A percentile compares a stretch with the other conserved stretches of the same genome.
These are phyloP conservation scores for Amphicarpaea edgeworthii DNA, from an alignment of 306 rosid species.

Conservation along the genomic window DNA sequence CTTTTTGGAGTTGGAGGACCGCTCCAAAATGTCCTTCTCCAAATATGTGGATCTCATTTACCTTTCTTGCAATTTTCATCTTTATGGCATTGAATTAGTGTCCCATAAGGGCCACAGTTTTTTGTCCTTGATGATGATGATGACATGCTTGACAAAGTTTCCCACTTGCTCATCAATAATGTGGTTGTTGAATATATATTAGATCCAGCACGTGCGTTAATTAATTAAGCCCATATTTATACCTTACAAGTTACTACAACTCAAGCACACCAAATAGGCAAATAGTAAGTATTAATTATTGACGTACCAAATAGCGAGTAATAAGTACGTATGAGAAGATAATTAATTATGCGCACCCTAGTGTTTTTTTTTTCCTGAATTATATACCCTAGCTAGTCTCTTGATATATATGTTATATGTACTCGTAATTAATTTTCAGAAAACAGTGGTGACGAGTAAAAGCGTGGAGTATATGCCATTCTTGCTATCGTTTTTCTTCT, in stretches of 20 bases:
- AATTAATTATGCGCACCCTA: neutral
- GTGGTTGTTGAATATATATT: too few relatives aligned
- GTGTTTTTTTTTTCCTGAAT: neutral
- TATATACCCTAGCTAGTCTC: neutral
- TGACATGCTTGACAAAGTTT: neutral
- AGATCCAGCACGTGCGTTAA: neutral
- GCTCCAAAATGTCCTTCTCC: neutral
- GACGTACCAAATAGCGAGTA: neutral
- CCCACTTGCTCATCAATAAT: neutral
- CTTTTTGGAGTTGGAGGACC: neutral
- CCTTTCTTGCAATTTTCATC: neutral
- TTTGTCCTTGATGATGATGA: neutral
- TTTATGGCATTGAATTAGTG: neutral
- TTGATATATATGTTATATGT: neutral
- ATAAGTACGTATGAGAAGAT: neutral
- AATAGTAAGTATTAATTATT: too few relatives aligned
- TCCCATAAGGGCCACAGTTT: neutral
- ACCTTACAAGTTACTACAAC: neutral
- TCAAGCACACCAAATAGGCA: too few relatives aligned
- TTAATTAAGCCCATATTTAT: neutral
- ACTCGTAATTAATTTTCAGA: constrained; percentile 48
- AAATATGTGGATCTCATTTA: neutral
- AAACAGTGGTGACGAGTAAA: constrained; percentile 66
- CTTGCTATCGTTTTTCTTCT: constrained; percentile 63
- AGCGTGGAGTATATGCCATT: constrained; percentile 82